Percentiles rank a stretch among this genome's conserved stretches.
phyloP scores from a whole-genome alignment of 352 stramenopile species.

The Thalassiosira mediterranea region DNA sequence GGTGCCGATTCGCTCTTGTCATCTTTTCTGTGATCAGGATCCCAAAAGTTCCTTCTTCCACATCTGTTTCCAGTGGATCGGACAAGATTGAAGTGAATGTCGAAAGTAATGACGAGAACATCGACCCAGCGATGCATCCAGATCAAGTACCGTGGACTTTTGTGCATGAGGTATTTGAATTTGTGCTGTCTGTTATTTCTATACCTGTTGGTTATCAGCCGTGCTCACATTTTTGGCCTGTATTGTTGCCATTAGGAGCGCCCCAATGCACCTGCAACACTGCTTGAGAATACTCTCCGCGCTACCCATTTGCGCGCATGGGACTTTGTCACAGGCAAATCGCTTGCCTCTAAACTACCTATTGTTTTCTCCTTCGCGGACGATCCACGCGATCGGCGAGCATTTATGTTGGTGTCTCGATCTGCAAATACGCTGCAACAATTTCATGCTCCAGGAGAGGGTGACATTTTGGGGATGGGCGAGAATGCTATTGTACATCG shows the following conservation, averaged over 20 bases:
- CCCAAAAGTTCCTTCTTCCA: constrained; percentile 9
- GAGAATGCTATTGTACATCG: constrained; percentile 75
- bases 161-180: constrained; percentile 60
- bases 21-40: constrained; percentile 66
- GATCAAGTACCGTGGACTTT: constrained; percentile 71
- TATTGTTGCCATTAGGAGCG: no score
- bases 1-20: constrained; percentile 67
- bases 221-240: no score
- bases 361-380: constrained; percentile 69
- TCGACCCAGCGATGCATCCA: constrained; percentile 11
- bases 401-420: constrained; percentile 74
- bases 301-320: constrained; percentile 67
- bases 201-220: no score
- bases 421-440: constrained; percentile 61
- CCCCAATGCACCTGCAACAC: constrained; percentile 57
- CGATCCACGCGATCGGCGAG: constrained; percentile 60
- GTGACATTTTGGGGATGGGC: constrained; percentile 76
- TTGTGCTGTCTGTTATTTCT: no score
- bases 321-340: constrained; percentile 76
- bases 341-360: constrained; percentile 61
- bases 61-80: not conserved
- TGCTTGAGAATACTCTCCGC: constrained; percentile 67
- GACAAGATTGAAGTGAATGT: constrained; percentile 16
- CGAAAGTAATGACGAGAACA: constrained; percentile 15
- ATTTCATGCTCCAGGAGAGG: constrained; percentile 68